Evolutionary conservation across 106 monocot genomes (phyloP).

Genomic region (Dendrobium chrysotoxum): DNA sequence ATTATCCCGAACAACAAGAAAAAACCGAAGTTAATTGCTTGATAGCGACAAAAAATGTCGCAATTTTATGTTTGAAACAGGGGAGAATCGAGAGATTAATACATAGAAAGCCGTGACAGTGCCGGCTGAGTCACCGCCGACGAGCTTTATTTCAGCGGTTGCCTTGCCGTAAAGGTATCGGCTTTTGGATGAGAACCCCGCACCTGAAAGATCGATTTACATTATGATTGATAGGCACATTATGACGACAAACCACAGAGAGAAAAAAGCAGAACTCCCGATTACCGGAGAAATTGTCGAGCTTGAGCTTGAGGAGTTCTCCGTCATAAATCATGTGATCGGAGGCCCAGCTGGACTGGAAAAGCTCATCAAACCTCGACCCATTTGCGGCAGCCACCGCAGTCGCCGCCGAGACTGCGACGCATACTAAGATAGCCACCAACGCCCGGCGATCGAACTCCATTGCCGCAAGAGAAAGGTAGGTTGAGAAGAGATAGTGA

Average conservation of each 20-base stretch:
- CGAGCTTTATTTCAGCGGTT: constrained; percentile 58
- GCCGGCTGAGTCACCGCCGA: constrained; percentile 77
- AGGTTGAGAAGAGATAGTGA: neutral
- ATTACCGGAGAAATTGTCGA: constrained; percentile 61
- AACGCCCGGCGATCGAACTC: neutral
- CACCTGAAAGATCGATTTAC: constrained; percentile 27
- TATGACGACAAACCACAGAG: neutral
- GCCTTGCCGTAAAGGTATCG: constrained; percentile 70
- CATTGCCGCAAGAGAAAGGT: neutral
- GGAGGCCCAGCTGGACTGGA: constrained; percentile 74
- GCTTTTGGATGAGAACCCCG: constrained; percentile 62
- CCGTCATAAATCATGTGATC: constrained; percentile 59
- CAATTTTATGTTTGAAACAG: too few relatives aligned
- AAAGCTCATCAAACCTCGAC: constrained; percentile 44
- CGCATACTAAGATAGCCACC: neutral
- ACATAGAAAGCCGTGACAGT: constrained; percentile 87
- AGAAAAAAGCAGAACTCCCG: too few relatives aligned
- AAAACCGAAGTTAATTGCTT: neutral
- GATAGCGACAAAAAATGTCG: neutral
- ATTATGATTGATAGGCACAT: neutral
- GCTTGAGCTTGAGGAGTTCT: constrained; percentile 50
- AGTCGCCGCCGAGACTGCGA: neutral
- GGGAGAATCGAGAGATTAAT: neutral
- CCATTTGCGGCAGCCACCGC: neutral
- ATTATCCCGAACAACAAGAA: neutral